Evolutionary conservation across 495 filamentous ascomycete genomes (phyloP).

Genomic region (Aspergillus indologenus): DNA sequence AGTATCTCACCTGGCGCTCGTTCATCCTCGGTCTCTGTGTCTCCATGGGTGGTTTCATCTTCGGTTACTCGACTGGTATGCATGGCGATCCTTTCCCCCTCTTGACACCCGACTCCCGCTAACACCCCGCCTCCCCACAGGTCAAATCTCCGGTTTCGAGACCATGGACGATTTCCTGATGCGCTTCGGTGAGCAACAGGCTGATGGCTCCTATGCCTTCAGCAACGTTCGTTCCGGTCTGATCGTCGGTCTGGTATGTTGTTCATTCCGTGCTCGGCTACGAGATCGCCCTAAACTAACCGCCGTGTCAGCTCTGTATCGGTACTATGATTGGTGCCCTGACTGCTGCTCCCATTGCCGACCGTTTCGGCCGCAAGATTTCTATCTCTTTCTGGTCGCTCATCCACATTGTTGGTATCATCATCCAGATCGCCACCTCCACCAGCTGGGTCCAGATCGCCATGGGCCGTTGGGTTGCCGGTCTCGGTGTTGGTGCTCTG

Average conservation of each 20-base stretch:
- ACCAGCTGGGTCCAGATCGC: constrained; percentile 53
- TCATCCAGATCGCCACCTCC: constrained; percentile 62
- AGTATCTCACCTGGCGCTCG: constrained; percentile 47
- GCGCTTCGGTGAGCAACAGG: constrained; percentile 43
- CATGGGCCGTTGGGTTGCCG: constrained; percentile 57
- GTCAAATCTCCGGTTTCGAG: constrained; percentile 59
- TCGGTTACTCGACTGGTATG: constrained; percentile 67
- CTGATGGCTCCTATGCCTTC: constrained; percentile 41
- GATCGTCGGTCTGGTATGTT: constrained; percentile 53
- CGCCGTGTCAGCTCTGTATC: constrained; percentile 47
- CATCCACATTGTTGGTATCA: constrained; percentile 65
- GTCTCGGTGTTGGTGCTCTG: constrained; percentile 67
- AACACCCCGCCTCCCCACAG: constrained; percentile 23
- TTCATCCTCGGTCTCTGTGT: constrained; percentile 52
- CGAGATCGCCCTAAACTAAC: constrained; percentile 10
- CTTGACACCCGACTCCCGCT: neutral
- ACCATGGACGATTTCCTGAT: constrained; percentile 54
- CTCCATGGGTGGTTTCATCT: constrained; percentile 74
- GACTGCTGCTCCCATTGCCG: constrained; percentile 54
- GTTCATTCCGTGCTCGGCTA: neutral
- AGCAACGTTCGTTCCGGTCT: constrained; percentile 55
- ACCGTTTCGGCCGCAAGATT: constrained; percentile 51
- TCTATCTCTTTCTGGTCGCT: constrained; percentile 56
- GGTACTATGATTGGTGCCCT: constrained; percentile 70
- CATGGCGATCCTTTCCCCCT: neutral